A percentile compares a stretch with the other conserved stretches of the same genome.
Conservation (phyloP, 2,329 filamentous ascomycete genomes). For the Elsinoe necatrix region DNA sequence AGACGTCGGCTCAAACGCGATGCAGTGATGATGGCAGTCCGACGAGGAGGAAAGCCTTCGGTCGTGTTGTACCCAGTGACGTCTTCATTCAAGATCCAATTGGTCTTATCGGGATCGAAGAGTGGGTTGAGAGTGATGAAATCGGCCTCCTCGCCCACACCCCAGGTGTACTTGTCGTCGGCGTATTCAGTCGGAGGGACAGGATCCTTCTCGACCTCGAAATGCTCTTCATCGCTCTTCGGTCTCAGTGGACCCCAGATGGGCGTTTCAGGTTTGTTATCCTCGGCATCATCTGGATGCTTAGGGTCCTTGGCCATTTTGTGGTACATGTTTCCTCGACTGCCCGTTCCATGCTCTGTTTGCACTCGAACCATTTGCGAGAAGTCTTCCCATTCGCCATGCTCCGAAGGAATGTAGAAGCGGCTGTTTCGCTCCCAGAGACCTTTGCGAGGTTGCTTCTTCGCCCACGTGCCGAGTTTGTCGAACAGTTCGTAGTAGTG, state of each 20-base stretch:
- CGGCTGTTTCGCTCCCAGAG: conserved; percentile 70
- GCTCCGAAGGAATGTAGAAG: conserved; percentile 65
- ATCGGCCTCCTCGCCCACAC: conserved; percentile 63
- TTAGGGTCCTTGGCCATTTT: conserved; percentile 26
- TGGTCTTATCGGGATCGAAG: conserved; percentile 61
- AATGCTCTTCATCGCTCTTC: conserved; percentile 34
- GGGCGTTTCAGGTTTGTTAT: conserved; percentile 36
- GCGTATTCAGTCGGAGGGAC: conserved; percentile 49
- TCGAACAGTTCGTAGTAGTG: conserved; percentile 78
- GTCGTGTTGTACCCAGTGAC: conserved; percentile 58
- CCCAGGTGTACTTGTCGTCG: conserved; percentile 51
- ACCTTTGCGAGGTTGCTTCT: conserved; percentile 58
- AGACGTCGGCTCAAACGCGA: conserved; percentile 59
- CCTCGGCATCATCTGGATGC: conserved; percentile 36
- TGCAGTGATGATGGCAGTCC: conserved; percentile 64
- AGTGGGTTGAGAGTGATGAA: conserved; percentile 71
- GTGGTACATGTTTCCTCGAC: conserved; percentile 37
- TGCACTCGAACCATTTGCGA: conserved; percentile 55
- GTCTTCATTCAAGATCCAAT: conserved; percentile 64
- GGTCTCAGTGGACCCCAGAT: conserved; percentile 42
- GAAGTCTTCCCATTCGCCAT: conserved; percentile 67
- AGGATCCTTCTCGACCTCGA: conserved; percentile 45
- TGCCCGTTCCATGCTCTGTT: conserved; percentile 45
- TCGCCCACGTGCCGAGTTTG: conserved; percentile 57
- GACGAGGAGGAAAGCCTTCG: conserved; percentile 53